Evolutionary conservation across 2,329 filamentous ascomycete species (phyloP), one percentile per base, ranked within the genome.

Genomic region (Didymella pomorum): DNA sequence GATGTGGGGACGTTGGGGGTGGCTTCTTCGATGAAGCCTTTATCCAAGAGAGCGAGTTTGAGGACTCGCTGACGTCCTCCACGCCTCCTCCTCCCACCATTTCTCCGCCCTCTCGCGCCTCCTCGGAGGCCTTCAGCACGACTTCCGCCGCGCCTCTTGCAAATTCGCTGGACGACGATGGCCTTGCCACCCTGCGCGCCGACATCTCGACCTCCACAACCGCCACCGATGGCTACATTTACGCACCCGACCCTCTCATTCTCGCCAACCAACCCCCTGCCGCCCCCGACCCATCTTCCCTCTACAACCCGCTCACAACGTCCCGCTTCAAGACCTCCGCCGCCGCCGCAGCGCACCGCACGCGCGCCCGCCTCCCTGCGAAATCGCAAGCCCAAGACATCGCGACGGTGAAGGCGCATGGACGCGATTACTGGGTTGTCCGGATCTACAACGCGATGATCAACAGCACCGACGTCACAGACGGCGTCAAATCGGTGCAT

Each of bases 401-500:
- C 26, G 47, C 58, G 7, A 64, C 60, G 14, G 71, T 75, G 26
- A 68, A 67, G 42, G 35, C 46, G 6, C 52, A 57, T 31, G 69
- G 70, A 14, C 69, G 71, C n/a, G 53, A 59, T 9, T 71, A 70
- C 65, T 75, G 72, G 72, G 71, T 73, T 5, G 57, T 57, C n/a
- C 64, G 65, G 11, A 63, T 75, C 52, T 74, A 71, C 61, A 57
- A 72, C 2, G 52, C 71, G 46, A 74, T 75, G 61, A 69, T 73
- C 57, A 59, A 71, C 56, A 52, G 62, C 11, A n/a, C 41, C 23
- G 3, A 54, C 26, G 59, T 71, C 31, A 59, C 45, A 39, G 72
- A 75, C 55, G 41, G 62, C 33, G 23, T 4, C 1, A 6, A 26
- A 0, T 70, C 67, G 0, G 61, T 59, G 45, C 63, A 72, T 47